Evolutionary conservation across 331 rosid genomes (phyloP), one percentile per base, ranked within the genome.

Genomic region (Malus hybrid): DNA sequence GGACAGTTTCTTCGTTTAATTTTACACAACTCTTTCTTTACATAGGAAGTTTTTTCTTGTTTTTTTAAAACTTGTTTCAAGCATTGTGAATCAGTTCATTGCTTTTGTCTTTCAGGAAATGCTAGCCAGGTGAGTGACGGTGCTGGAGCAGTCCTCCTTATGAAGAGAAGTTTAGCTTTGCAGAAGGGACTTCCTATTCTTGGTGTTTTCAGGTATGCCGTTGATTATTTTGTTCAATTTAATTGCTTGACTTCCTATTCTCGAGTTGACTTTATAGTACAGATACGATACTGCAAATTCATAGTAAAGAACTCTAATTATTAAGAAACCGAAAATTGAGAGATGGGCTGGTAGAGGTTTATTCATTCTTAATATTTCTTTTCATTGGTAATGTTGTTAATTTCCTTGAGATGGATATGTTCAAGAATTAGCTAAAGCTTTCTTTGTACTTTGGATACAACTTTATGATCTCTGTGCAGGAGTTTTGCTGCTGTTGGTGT

Each of bases 401-500:
- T 62, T 62, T 62, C 36, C 66, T 28, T 62, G 36, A 6, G 34
- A 10, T 50, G 19, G 29, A 55, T 30, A 2, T 39, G 32, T 16
- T 39, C 56, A 61, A 48, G 14, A 10, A 53, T 44, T 42, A 58
- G 56, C 18, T 63, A 20, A 32, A 55, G 39, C 24, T 44, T 73
- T 30, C 24, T 26, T 42, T 64, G 33, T 33, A 50, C 28, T 53
- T 29, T 68, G 48, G 28, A 66, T 62, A 70, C 79, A 48, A 75
- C 36, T 55, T 81, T 75, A 36, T 46, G 55, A 34, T 24, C 64
- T 57, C 22, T 58, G 74, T 84, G 78, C 77, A 93, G 98, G 98
- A 87, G 96, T 84, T 93, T 89, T 85, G 73, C 85, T 74, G 98
- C 86, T 28, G 97, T 93, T 73, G 98, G 98, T 29, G 98, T 93